Evolutionary conservation across 371 early-diverging fungal genomes (phyloP).

Genomic region (Chytridiales sp.): DNA sequence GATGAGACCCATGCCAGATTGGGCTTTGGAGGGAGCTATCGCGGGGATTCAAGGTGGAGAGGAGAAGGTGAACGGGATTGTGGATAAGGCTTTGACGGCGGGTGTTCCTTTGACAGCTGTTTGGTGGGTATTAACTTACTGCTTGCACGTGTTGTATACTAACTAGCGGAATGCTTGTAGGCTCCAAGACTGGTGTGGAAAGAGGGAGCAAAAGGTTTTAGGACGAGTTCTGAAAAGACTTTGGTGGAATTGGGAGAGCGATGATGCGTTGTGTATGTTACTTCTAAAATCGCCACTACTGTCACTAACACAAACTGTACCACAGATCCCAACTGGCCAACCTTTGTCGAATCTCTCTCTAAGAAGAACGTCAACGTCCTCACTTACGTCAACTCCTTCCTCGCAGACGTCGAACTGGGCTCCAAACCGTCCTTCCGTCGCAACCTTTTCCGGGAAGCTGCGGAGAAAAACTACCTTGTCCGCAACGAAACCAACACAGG

Average conservation of each 20-base stretch:
- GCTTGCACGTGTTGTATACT: not conserved
- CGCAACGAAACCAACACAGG: not conserved
- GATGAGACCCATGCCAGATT: constrained; percentile 52
- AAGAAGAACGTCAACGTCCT: constrained; percentile 33
- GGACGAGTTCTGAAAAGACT: constrained; percentile 34
- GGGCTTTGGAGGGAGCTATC: constrained; percentile 48
- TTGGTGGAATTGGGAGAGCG: constrained; percentile 59
- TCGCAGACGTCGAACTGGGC: constrained; percentile 31
- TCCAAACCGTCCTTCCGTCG: constrained; percentile 16
- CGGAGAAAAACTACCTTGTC: constrained; percentile 6
- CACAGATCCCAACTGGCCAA: constrained; percentile 49
- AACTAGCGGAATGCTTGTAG: not conserved
- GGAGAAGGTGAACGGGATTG: constrained; percentile 38
- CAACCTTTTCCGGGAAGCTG: constrained; percentile 16
- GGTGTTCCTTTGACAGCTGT: constrained; percentile 46
- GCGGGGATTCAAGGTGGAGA: constrained; percentile 53
- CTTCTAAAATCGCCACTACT: not conserved
- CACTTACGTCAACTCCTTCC: constrained; percentile 48
- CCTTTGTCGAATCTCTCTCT: constrained; percentile 36
- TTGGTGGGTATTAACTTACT: constrained; percentile 15
- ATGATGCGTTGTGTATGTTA: constrained; percentile 27
- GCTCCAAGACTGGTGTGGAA: constrained; percentile 55
- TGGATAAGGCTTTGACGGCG: constrained; percentile 32
- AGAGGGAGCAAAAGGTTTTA: constrained; percentile 34
- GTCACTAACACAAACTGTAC: not conserved